Evolutionary conservation across 164 flowering plant genomes (phyloP).

Genomic region (Vitis labrusca): DNA sequence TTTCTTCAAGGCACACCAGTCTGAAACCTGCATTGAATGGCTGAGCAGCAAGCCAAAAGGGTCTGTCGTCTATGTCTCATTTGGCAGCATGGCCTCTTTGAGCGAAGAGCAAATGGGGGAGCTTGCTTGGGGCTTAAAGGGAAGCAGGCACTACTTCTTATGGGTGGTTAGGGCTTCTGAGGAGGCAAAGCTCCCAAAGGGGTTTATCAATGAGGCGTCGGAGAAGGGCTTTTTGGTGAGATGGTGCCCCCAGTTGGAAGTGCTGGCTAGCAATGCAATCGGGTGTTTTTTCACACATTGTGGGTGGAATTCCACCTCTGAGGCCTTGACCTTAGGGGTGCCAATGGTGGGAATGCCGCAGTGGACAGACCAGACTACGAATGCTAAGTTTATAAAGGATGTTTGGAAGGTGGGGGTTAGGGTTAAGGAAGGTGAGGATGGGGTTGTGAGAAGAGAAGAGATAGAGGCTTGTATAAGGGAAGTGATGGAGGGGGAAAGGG

Average conservation of each 20-base stretch:
- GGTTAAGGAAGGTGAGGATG: slow-evolving; percentile 10
- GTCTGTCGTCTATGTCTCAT: slow-evolving; percentile 30
- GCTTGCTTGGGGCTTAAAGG: slow-evolving; percentile 19
- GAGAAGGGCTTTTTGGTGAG: slow-evolving; percentile 21
- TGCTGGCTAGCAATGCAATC: slow-evolving; percentile 16
- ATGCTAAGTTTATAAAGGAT: slow-evolving; percentile 29
- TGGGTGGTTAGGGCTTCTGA: slow-evolving; percentile 29
- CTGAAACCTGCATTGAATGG: slow-evolving; percentile 23
- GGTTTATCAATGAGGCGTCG: slow-evolving; percentile 1
- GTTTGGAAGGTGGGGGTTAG: slow-evolving; percentile 28
- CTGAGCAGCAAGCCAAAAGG: slow-evolving; percentile 16
- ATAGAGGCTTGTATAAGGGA: slow-evolving; percentile 13
- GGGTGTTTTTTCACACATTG: slow-evolving; percentile 37
- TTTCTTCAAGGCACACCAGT: slow-evolving; percentile 11
- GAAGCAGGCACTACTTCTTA: slow-evolving; percentile 15
- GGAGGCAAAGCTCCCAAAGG: slow-evolving; percentile 16
- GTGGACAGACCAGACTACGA: slow-evolving; percentile 26
- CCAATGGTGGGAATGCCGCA: slow-evolving; percentile 34
- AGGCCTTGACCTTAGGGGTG: slow-evolving; percentile 31
- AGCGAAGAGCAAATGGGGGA: slow-evolving; percentile 27
- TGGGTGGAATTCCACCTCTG: slow-evolving; percentile 35
- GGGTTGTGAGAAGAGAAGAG: slow-evolving; percentile 13
- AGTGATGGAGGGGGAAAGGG: slow-evolving; percentile 26
- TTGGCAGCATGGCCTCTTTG: slow-evolving; percentile 28
- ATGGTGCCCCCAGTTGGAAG: slow-evolving; percentile 29